Conservation (phyloP, 208 protist genomes). For the Porcisia hertigi region DNA sequence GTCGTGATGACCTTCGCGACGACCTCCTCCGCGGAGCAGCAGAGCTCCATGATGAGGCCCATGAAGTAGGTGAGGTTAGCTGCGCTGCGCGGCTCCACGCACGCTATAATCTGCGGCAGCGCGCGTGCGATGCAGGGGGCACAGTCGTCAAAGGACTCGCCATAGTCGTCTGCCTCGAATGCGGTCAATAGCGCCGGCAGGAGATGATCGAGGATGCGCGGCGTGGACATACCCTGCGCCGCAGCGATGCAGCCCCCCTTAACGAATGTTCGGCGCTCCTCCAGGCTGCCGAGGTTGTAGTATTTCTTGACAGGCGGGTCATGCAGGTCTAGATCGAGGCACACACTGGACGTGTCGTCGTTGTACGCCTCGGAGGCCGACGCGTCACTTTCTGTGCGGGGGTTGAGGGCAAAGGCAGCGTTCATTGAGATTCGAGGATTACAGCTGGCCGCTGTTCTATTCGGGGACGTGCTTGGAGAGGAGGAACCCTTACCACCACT, state of each 20-base stretch:
- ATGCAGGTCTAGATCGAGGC: slow-evolving; percentile 44
- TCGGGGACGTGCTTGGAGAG: slow-evolving; percentile 4
- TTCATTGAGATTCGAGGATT: slow-evolving; percentile 60
- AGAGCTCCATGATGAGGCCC: slow-evolving; percentile 76
- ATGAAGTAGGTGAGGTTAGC: slow-evolving; percentile 62
- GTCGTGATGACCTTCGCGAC: slow-evolving; percentile 45
- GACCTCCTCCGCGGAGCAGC: slow-evolving; percentile 53
- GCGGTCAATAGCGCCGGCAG: slow-evolving; percentile 62
- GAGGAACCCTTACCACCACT: not conserved
- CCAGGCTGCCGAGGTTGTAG: slow-evolving; percentile 42
- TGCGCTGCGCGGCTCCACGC: slow-evolving; percentile 32
- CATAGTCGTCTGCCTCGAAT: slow-evolving; percentile 60
- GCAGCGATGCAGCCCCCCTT: slow-evolving; percentile 39
- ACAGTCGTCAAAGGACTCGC: slow-evolving; percentile 64
- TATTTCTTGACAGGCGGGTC: slow-evolving; percentile 32
- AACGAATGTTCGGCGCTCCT: slow-evolving; percentile 63
- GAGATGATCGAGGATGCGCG: slow-evolving; percentile 58
- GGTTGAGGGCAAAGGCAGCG: slow-evolving; percentile 64
- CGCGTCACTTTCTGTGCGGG: slow-evolving; percentile 52
- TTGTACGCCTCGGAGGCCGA: slow-evolving; percentile 31
- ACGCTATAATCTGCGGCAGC: slow-evolving; percentile 57
- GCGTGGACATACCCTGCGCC: slow-evolving; percentile 51
- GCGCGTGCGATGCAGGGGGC: slow-evolving; percentile 44
- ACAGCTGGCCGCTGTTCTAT: slow-evolving; percentile 1
- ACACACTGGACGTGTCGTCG: slow-evolving; percentile 34